A percentile compares a stretch with the other conserved stretches of the same genome.
Evolutionary conservation across 192 early-diverging fungal species (phyloP).

Genomic region (Umbelopsis sp.): DNA sequence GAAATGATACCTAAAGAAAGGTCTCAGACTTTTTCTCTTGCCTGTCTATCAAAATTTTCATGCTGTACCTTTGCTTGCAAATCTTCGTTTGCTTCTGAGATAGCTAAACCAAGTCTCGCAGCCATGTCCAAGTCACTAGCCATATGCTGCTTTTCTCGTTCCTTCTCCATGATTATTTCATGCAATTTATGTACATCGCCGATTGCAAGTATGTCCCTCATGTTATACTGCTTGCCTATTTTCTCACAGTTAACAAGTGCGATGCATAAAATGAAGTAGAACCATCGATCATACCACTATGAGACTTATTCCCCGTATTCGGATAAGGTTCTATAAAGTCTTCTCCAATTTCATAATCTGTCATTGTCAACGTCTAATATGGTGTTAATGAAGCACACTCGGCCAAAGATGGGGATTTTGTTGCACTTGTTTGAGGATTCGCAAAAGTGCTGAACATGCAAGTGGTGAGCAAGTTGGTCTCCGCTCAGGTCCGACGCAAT

Average conservation of each 20-base stretch:
- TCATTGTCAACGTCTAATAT: background rate
- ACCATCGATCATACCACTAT: background rate
- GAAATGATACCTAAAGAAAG: conserved; percentile 31
- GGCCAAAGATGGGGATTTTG: too few relatives aligned
- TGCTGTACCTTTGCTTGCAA: conserved; percentile 48
- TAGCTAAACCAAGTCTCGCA: conserved; percentile 60
- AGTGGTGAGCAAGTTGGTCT: too few relatives aligned
- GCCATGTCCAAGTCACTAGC: conserved; percentile 58
- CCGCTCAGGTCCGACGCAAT: too few relatives aligned
- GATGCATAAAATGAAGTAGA: background rate
- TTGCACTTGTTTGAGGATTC: too few relatives aligned
- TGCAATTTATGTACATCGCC: conserved; percentile 49
- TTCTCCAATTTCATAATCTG: background rate
- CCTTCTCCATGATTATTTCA: conserved; percentile 58
- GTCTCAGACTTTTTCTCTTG: background rate
- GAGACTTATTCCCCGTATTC: background rate
- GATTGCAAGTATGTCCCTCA: conserved; percentile 47
- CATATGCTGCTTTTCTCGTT: conserved; percentile 55
- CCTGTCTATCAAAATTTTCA: background rate
- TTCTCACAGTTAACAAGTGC: background rate
- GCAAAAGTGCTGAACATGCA: too few relatives aligned
- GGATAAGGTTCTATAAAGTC: background rate
- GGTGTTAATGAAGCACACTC: background rate
- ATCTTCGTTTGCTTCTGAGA: conserved; percentile 56
- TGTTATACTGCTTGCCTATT: conserved; percentile 39